These are phyloP conservation scores for Fusarium avenaceum DNA, from an alignment of 2,329 filamentous ascomycete species.

Conservation along the genomic window DNA sequence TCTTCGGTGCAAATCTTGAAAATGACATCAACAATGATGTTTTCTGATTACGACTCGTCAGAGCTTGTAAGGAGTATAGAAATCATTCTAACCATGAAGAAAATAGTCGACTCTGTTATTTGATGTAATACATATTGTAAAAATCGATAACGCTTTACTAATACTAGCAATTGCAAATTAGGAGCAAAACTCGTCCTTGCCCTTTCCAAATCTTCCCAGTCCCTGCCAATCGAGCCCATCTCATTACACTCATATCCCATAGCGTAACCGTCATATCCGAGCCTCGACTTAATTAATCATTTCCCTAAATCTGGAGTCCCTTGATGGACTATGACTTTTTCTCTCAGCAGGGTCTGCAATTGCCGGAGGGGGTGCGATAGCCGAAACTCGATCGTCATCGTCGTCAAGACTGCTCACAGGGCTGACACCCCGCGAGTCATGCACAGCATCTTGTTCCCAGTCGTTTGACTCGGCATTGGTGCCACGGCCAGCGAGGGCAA, in stretches of 20 bases:
- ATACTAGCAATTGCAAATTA: background rate
- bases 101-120: background rate
- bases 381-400: constrained; percentile 31
- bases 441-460: constrained; percentile 22
- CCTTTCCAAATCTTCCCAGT: background rate
- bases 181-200: constrained; percentile 4
- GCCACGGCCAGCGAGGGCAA: constrained; percentile 60
- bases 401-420: constrained; percentile 54
- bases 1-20: background rate
- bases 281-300: constrained; percentile 54
- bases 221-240: background rate
- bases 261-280: too few relatives aligned
- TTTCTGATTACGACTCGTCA: constrained; percentile 15
- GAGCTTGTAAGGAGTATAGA: background rate
- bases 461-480: constrained; percentile 43
- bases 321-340: constrained; percentile 65
- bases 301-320: constrained; percentile 72
- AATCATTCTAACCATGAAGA: background rate
- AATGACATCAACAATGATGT: constrained; percentile 9
- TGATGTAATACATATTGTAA: background rate
- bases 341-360: constrained; percentile 53
- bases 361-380: constrained; percentile 56
- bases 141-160: constrained; percentile 7
- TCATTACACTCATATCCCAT: background rate
- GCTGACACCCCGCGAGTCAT: constrained; percentile 56